These are phyloP conservation scores for Schoenoplectus tabernaemontani DNA, from an alignment of 202 grass and related monocot species.

Conservation along the genomic window DNA sequence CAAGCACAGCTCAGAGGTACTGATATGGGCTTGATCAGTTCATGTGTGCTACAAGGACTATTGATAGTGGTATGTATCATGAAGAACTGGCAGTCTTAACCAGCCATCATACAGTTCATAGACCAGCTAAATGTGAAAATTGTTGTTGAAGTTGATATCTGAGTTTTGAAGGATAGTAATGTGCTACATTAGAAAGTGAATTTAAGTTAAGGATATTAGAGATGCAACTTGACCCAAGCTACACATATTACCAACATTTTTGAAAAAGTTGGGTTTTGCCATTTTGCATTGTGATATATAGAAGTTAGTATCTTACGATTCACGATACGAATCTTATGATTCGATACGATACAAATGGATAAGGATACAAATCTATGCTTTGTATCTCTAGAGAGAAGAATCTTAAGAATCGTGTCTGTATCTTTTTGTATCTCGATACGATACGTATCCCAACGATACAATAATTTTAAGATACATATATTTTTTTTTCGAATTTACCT, in stretches of 20 bases:
- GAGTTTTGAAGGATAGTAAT: neutral
- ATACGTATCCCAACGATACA: too few relatives aligned
- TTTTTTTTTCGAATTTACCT: too few relatives aligned
- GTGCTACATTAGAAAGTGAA: neutral
- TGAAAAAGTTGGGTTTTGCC: too few relatives aligned
- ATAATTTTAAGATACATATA: too few relatives aligned
- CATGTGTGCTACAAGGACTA: neutral
- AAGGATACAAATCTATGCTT: too few relatives aligned
- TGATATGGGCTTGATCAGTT: neutral
- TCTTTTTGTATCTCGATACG: too few relatives aligned
- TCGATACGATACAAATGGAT: too few relatives aligned
- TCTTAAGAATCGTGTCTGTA: too few relatives aligned
- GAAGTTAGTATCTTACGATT: too few relatives aligned
- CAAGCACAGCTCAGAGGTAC: conserved; percentile 11
- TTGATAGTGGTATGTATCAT: neutral
- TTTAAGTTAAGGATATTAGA: neutral
- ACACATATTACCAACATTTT: neutral
- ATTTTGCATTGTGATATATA: too few relatives aligned
- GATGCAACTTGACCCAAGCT: neutral
- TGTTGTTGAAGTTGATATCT: neutral
- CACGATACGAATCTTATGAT: too few relatives aligned
- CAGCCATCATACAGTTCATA: neutral
- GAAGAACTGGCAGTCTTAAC: neutral
- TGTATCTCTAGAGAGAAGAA: too few relatives aligned
- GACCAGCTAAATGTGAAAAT: neutral